Conservation (phyloP, 495 filamentous ascomycete genomes). For the Trichoderma parareesei region DNA sequence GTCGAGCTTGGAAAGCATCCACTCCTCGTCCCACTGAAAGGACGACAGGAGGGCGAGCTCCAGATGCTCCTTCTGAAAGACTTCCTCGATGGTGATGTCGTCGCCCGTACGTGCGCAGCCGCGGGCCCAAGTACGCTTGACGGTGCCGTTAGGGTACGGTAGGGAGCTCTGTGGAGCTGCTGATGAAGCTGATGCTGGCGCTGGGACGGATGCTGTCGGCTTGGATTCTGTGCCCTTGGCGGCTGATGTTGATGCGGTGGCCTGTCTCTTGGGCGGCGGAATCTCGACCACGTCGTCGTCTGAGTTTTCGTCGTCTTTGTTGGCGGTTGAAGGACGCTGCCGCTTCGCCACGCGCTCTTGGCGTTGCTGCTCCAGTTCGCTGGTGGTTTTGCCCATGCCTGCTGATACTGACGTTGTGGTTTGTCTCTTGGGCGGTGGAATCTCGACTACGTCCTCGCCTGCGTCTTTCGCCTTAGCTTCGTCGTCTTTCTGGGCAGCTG, state of each 20-base stretch:
- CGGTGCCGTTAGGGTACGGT: conserved; percentile 61
- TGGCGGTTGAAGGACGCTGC: neutral
- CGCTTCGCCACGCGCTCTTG: too few species aligned
- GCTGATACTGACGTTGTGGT: neutral
- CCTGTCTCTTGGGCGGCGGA: conserved; percentile 16
- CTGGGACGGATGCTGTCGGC: neutral
- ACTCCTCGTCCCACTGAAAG: conserved; percentile 69
- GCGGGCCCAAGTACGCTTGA: conserved; percentile 75
- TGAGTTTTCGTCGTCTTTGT: neutral
- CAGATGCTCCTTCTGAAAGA: conserved; percentile 64
- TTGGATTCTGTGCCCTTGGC: too few species aligned
- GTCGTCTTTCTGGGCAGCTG: neutral
- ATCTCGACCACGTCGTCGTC: conserved; percentile 15
- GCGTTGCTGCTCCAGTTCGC: too few species aligned
- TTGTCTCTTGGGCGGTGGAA: conserved; percentile 15
- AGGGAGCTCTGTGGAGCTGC: neutral
- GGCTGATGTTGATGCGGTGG: too few species aligned
- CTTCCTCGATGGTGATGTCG: conserved; percentile 87
- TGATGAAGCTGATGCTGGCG: neutral
- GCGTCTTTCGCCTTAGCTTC: neutral
- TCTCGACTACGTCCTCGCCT: conserved; percentile 15
- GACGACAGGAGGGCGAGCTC: conserved; percentile 75
- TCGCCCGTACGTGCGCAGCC: conserved; percentile 47
- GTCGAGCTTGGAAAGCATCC: conserved; percentile 37
- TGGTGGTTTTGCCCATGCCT: too few species aligned